A percentile compares a stretch with the other conserved stretches of the same genome.
Evolutionary conservation across 169 alveolate species (phyloP).

Genomic region (Babesia gibsoni): DNA sequence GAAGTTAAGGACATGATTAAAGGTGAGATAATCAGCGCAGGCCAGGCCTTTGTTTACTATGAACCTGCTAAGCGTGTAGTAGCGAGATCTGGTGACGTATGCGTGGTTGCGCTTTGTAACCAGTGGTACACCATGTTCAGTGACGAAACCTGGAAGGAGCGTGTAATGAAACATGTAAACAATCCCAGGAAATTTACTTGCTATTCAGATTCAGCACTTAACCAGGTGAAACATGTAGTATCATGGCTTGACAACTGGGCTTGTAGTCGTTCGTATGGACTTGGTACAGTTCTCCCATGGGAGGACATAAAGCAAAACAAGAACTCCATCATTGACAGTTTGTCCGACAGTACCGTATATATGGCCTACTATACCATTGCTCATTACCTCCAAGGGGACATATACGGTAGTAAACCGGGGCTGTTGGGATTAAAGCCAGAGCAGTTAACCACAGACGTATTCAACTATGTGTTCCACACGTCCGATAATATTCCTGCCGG

Average conservation of each 20-base stretch:
- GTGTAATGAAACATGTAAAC: constrained; percentile 86
- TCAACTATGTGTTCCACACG: constrained; percentile 91
- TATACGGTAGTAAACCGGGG: constrained; percentile 86
- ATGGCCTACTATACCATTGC: constrained; percentile 99
- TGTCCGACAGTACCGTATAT: constrained; percentile 98
- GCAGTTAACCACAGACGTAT: constrained; percentile 90
- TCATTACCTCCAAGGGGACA: constrained; percentile 91
- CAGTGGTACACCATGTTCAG: constrained; percentile 98
- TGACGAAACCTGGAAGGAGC: constrained; percentile 92
- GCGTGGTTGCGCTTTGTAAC: constrained; percentile 94
- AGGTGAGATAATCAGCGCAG: constrained; percentile 70
- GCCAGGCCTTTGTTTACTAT: constrained; percentile 84
- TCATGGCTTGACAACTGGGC: constrained; percentile 95
- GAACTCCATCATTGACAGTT: constrained; percentile 92
- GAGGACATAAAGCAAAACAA: constrained; percentile 67
- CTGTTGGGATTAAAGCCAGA: constrained; percentile 83
- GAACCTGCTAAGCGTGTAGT: constrained; percentile 96
- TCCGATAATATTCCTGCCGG: constrained; percentile 79
- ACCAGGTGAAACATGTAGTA: constrained; percentile 88
- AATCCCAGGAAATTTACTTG: constrained; percentile 65
- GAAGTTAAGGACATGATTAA: constrained; percentile 82
- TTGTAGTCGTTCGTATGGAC: constrained; percentile 97
- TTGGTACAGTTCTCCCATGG: constrained; percentile 90
- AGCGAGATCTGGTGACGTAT: constrained; percentile 94
- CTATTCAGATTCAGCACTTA: constrained; percentile 76